Conservation (phyloP, 768 basidiomycete genomes). For the Podaxis sp. region DNA sequence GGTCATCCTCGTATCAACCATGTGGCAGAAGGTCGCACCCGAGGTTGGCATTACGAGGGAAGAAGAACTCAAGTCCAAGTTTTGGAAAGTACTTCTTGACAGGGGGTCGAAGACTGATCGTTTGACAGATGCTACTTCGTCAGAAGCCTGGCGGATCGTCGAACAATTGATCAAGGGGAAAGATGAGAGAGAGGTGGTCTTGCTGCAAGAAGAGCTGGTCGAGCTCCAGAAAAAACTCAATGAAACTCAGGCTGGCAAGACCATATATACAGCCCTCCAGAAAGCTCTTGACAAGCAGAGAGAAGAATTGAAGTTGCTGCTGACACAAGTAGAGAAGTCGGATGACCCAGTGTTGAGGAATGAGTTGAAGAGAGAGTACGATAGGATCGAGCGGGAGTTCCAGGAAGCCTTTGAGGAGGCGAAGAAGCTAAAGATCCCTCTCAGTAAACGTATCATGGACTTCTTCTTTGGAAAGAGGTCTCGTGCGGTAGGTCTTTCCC, state of each 20-base stretch:
- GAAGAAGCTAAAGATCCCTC: constrained; percentile 1
- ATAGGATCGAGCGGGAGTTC: constrained; percentile 1
- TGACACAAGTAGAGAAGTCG: constrained; percentile 1
- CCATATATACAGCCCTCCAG: constrained; percentile 22
- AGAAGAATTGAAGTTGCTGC: constrained; percentile 1
- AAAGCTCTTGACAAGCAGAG: constrained; percentile 23
- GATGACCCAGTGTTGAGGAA: constrained; percentile 2
- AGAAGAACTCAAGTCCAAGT: constrained; percentile 21
- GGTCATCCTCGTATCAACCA: no score
- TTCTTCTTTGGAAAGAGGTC: neutral
- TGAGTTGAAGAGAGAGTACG: constrained; percentile 3
- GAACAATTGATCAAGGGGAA: constrained; percentile 15
- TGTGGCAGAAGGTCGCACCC: no score
- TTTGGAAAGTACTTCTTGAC: constrained; percentile 25
- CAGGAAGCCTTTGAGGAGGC: constrained; percentile 4
- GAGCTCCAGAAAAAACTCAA: constrained; percentile 22
- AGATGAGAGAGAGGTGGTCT: constrained; percentile 15
- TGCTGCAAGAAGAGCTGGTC: constrained; percentile 28
- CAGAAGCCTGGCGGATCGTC: constrained; percentile 26
- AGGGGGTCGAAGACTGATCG: constrained; percentile 22
- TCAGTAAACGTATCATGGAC: neutral
- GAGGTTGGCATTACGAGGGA: no score
- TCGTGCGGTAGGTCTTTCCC: neutral
- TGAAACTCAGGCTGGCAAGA: constrained; percentile 27
- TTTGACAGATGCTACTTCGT: constrained; percentile 14